phyloP scores from a whole-genome alignment of 331 rosid species.

The Malus hybrid region DNA sequence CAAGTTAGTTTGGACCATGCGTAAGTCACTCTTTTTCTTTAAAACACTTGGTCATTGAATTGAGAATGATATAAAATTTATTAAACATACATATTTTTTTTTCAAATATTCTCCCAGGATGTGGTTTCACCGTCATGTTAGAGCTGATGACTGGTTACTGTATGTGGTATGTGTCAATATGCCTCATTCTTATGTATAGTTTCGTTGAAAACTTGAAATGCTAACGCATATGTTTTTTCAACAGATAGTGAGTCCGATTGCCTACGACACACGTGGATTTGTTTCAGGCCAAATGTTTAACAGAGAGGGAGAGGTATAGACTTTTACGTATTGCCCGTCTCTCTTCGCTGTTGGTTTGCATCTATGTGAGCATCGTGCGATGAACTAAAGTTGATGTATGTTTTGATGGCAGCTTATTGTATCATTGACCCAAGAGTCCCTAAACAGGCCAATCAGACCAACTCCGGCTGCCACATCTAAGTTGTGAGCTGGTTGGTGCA shows the following conservation, averaged over 20 bases:
- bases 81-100: neutral
- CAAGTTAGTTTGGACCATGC: constrained; percentile 83
- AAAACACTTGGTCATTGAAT: too few species aligned
- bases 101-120: constrained; percentile 39
- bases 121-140: constrained; percentile 85
- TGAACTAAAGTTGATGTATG: constrained; percentile 10
- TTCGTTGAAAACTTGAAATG: neutral
- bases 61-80: neutral
- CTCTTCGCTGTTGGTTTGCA: neutral
- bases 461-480: constrained; percentile 30
- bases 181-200: neutral
- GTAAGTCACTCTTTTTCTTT: constrained; percentile 39
- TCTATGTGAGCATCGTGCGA: neutral
- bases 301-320: constrained; percentile 68
- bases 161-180: constrained; percentile 43
- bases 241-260: constrained; percentile 59
- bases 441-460: constrained; percentile 37
- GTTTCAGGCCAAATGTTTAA: constrained; percentile 80
- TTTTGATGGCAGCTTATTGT: constrained; percentile 62
- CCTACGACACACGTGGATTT: constrained; percentile 57
- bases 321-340: neutral
- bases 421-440: constrained; percentile 79
- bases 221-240: constrained; percentile 2
- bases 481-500: constrained; percentile 29
- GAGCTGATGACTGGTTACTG: constrained; percentile 90